Base-by-base conservation (phyloP, 2,329 filamentous ascomycete genomes). In the Phialophora verrucosa region DNA sequence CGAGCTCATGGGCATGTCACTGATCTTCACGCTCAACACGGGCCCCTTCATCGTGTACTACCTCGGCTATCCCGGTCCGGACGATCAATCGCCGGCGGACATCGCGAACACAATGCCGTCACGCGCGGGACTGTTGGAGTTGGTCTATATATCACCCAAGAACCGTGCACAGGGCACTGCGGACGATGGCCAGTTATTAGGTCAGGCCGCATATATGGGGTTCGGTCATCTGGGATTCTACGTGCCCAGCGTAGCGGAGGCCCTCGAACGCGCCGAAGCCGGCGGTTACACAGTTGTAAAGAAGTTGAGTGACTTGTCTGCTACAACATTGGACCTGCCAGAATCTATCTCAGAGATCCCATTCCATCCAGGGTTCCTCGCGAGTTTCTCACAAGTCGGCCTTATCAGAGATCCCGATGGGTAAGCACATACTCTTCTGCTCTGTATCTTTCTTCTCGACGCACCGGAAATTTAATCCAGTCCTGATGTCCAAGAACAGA, bases 1-100 rank as follows among this genome's bases (percentile, higher is more conserved):
- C 49, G 47, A 54, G n/a, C 31, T 62, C 23, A 11, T 62, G 20
- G 59, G 59, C 17, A 62, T 62, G 59, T 51, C 20, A 6, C 42
- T 62, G 44, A 35, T 62, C 10, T 62, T 62, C 42, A 47, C 23
- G 10, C 11, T 54, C 42, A 62, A 62, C 27, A 23, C 59, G 42
- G 59, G 59, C 8, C 59, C 49, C 14, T 54, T 62, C 12, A 35
- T 47, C 17, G 59, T 47, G 12, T 62, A 62, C 42, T 62, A 62
- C 17, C 59, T 62, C 5, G 59, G 47, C 12, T 62, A 62, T 27
- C 59, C 59, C 17, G 20, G 17, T 20, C 25, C 47, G 49, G n/a
- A 10, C 23, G 44, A 62, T 44, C n/a, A 20, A 6, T 29, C 14
- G 3, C 59, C 59, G 20, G 44, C 59, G 12, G 59, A 62, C 25